Conservation (phyloP, 805 yeast genomes). For the Ogataea nitratoaversa region DNA sequence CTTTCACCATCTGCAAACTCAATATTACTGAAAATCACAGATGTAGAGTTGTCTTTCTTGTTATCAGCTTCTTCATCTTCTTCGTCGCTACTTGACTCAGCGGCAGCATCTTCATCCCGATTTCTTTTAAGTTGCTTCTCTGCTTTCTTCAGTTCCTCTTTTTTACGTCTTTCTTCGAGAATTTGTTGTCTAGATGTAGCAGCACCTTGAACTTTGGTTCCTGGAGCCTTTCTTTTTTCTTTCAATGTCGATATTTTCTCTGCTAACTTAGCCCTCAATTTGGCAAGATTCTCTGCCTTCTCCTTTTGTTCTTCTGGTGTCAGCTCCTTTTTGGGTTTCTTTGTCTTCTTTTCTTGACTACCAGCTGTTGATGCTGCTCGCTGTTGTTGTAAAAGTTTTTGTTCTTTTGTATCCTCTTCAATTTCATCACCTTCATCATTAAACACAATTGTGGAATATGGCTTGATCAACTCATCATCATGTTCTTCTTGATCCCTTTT, state of each 20-base stretch:
- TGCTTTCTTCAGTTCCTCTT: slow-evolving; percentile 35
- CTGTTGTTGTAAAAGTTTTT: slow-evolving; percentile 7
- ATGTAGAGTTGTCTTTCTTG: slow-evolving; percentile 31
- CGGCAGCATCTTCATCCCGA: slow-evolving; percentile 32
- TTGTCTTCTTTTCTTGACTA: slow-evolving; percentile 4
- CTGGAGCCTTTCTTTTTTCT: slow-evolving; percentile 89
- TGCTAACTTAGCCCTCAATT: slow-evolving; percentile 74
- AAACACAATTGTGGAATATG: slow-evolving; percentile 40
- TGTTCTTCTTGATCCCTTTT: slow-evolving; percentile 5
- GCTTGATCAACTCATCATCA: slow-evolving; percentile 11
- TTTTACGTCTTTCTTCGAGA: slow-evolving; percentile 57
- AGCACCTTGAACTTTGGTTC: slow-evolving; percentile 74
- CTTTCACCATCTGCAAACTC: slow-evolving; percentile 77
- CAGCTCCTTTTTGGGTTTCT: slow-evolving; percentile 22
- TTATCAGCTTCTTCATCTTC: slow-evolving; percentile 31
- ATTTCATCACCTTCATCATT: slow-evolving; percentile 75
- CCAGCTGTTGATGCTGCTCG: slow-evolving; percentile 1
- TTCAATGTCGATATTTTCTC: slow-evolving; percentile 64
- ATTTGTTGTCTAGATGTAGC: slow-evolving; percentile 81
- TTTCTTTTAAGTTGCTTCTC: slow-evolving; percentile 21
- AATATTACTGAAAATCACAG: slow-evolving; percentile 75
- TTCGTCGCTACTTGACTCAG: slow-evolving; percentile 39
- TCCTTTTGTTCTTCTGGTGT: slow-evolving; percentile 47
- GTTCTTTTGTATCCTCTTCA: slow-evolving; percentile 22
- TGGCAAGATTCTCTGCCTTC: slow-evolving; percentile 53